These are phyloP conservation scores for Fusarium sp. DNA, from an alignment of 2,329 filamentous ascomycete genomes.

Conservation along the genomic window DNA sequence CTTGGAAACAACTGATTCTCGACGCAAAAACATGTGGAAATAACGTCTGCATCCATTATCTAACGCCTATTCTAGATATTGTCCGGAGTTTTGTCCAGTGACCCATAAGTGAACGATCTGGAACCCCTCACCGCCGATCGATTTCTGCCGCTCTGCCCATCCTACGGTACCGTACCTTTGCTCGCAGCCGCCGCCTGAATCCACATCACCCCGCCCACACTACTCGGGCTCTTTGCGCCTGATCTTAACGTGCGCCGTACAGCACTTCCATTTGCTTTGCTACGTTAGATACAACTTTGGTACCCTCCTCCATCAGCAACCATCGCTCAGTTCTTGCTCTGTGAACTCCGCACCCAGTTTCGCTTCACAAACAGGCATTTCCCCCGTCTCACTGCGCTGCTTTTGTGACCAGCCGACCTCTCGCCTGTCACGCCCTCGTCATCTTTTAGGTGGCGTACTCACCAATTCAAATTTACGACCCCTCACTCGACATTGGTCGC, in stretches of 20 bases:
- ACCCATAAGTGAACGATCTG: conserved; percentile 46
- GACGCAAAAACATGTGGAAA: conserved; percentile 15
- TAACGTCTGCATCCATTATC: conserved; percentile 19
- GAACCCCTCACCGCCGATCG: conserved; percentile 49
- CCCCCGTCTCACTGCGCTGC: conserved; percentile 48
- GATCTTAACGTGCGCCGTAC: conserved; percentile 45
- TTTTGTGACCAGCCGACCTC: conserved; percentile 45
- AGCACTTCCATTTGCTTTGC: conserved; percentile 28
- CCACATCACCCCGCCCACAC: conserved; percentile 40
- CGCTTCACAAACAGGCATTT: conserved; percentile 42
- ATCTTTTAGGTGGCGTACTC: conserved; percentile 44
- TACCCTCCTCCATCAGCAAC: conserved; percentile 46
- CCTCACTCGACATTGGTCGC: conserved; percentile 44
- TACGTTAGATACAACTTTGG: conserved; percentile 42
- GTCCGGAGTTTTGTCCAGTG: conserved; percentile 33
- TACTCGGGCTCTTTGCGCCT: conserved; percentile 42
- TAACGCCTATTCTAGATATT: conserved; percentile 32
- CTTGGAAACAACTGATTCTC: conserved; percentile 8
- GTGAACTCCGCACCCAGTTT: conserved; percentile 33
- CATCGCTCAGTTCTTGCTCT: conserved; percentile 39
- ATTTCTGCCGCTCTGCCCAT: conserved; percentile 46
- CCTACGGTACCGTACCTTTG: conserved; percentile 10
- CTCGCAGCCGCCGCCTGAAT: conserved; percentile 39
- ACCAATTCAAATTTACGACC: conserved; percentile 39
- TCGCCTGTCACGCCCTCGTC: conserved; percentile 45